These are phyloP conservation scores for Plantago major DNA, from an alignment of 257 asterid genomes.

Conservation along the genomic window DNA sequence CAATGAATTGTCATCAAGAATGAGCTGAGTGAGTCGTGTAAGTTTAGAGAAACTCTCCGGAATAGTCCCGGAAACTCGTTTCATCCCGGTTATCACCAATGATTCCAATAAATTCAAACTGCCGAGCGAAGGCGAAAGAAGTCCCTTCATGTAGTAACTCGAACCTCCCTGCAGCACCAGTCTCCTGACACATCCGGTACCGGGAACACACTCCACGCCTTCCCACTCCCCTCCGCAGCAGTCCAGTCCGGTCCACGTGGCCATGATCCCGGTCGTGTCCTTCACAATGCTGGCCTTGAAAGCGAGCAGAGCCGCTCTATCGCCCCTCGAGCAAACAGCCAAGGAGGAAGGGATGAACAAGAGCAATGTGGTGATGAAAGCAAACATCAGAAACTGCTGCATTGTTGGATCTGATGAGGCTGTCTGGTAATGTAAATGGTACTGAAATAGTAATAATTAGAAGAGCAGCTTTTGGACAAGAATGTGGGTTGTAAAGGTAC, in stretches of 20 bases:
- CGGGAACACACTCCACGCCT: slow-evolving; percentile 68
- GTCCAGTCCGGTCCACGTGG: slow-evolving; percentile 71
- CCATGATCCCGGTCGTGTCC: slow-evolving; percentile 65
- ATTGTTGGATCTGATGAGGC: slow-evolving; percentile 30
- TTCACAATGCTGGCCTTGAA: slow-evolving; percentile 58
- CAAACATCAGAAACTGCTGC: slow-evolving; percentile 39
- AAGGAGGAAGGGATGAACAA: slow-evolving; percentile 10
- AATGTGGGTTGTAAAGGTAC: slow-evolving; percentile 22
- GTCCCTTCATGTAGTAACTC: slow-evolving; percentile 68
- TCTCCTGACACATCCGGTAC: slow-evolving; percentile 51
- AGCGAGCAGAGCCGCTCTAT: slow-evolving; percentile 70
- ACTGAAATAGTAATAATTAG: neutral
- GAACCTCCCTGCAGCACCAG: slow-evolving; percentile 50
- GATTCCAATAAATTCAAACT: slow-evolving; percentile 52
- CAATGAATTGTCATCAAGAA: slow-evolving; percentile 72
- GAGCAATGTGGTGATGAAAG: slow-evolving; percentile 26
- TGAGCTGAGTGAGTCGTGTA: slow-evolving; percentile 49
- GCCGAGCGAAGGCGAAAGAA: slow-evolving; percentile 57
- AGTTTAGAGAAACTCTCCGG: slow-evolving; percentile 60
- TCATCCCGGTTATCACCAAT: slow-evolving; percentile 78
- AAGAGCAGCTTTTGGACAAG: slow-evolving; percentile 4
- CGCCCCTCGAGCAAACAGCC: slow-evolving; percentile 43
- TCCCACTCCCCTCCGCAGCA: slow-evolving; percentile 98
- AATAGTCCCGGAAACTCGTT: slow-evolving; percentile 42
- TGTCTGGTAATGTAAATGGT: slow-evolving; percentile 9